A percentile compares a stretch with the other conserved stretches of the same genome.
phyloP scores from a whole-genome alignment of 2,329 filamentous ascomycete species.

The Magnaporthiopsis poae region DNA sequence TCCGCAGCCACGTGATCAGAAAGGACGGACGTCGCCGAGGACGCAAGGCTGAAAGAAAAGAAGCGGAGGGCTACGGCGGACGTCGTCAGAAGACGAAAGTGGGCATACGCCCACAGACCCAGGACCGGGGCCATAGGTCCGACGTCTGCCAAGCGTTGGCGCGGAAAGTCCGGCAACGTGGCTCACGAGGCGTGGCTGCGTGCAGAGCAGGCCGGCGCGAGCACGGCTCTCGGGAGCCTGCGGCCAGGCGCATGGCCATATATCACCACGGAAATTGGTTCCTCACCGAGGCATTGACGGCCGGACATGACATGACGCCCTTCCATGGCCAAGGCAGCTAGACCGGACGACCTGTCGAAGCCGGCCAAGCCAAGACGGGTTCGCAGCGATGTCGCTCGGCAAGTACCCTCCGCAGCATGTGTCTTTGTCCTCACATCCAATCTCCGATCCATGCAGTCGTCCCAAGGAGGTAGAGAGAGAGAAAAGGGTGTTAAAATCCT shows the following conservation, averaged over 20 bases:
- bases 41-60: not conserved
- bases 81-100: not conserved
- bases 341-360: not conserved
- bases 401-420: not conserved
- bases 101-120: not conserved
- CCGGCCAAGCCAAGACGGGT: not conserved
- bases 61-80: not conserved
- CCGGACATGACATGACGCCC: not conserved
- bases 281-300: no score
- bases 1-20: not conserved
- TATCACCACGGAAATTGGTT: not conserved
- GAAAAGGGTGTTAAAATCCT: no score
- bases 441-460: not conserved
- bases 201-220: not conserved
- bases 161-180: not conserved
- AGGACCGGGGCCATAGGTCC: not conserved
- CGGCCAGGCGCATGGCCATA: not conserved
- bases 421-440: not conserved
- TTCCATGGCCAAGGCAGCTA: not conserved
- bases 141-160: constrained; percentile 6
- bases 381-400: not conserved
- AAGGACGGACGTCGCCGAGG: not conserved
- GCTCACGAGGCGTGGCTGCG: not conserved
- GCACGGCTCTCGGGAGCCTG: not conserved
- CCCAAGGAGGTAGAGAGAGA: no score